A percentile compares a stretch with the other conserved stretches of the same genome.
These are phyloP conservation scores for Curvularia lunata DNA, from an alignment of 2,329 filamentous ascomycete species.

Conservation along the genomic window DNA sequence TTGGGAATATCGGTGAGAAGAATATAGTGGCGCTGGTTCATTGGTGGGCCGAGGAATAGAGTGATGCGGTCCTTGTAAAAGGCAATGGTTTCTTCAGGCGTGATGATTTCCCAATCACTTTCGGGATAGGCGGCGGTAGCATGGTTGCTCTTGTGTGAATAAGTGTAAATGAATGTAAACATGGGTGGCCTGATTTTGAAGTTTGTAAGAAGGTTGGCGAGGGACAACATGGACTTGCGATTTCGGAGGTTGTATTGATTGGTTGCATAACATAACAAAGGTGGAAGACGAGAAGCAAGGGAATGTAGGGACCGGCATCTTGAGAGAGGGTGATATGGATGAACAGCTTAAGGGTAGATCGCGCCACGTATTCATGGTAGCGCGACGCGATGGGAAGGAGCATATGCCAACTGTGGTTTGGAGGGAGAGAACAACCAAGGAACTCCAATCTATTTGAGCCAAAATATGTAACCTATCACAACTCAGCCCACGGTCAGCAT, in stretches of 20 bases:
- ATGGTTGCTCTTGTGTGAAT: background rate
- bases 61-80: slow-evolving; percentile 8
- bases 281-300: background rate
- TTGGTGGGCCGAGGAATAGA: slow-evolving; percentile 5
- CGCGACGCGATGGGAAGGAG: background rate
- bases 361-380: background rate
- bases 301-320: background rate
- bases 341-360: background rate
- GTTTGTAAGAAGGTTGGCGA: background rate
- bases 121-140: background rate
- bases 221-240: background rate
- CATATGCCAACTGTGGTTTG: background rate
- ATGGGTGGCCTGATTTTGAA: background rate
- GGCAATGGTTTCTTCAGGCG: slow-evolving; percentile 1
- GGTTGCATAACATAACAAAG: background rate
- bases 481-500: background rate
- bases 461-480: background rate
- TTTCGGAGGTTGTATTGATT: no score
- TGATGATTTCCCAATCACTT: slow-evolving; percentile 8
- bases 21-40: slow-evolving; percentile 1
- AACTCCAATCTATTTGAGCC: slow-evolving; percentile 5
- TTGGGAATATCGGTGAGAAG: slow-evolving; percentile 7
- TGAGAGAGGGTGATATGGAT: no score
- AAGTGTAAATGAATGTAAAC: background rate
- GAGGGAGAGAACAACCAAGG: background rate